phyloP scores from a whole-genome alignment of 768 basidiomycete genomes.

The Chlorophyllum brunneum region DNA sequence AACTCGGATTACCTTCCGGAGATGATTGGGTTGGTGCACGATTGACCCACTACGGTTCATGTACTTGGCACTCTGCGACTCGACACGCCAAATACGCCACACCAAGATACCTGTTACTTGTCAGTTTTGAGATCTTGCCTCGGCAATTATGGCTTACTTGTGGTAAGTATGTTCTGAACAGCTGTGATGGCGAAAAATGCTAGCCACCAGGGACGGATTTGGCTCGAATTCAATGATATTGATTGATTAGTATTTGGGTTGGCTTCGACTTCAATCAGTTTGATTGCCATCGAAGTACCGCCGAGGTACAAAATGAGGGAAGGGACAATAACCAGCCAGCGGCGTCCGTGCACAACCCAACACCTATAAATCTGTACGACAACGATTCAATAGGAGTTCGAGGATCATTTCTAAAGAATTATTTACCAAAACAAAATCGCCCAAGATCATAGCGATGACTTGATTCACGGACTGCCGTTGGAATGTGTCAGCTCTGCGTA shows the following conservation, averaged over 20 bases:
- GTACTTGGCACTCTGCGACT: conserved; percentile 4
- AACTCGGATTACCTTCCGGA: conserved; percentile 9
- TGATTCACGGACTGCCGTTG: conserved; percentile 5
- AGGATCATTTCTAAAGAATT: background rate
- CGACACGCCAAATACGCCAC: conserved; percentile 12
- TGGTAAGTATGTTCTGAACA: conserved; percentile 6
- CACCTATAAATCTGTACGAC: conserved; percentile 2
- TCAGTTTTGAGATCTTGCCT: background rate
- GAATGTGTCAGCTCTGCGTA: background rate
- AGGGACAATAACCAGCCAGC: conserved; percentile 5
- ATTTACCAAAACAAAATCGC: conserved; percentile 12
- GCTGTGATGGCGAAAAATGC: conserved; percentile 7
- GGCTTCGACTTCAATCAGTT: conserved; percentile 4
- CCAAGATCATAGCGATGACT: conserved; percentile 8
- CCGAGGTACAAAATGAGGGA: conserved; percentile 7
- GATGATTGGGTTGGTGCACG: background rate
- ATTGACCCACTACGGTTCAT: background rate
- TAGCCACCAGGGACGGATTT: conserved; percentile 3
- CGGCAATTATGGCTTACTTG: background rate
- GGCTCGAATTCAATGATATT: background rate
- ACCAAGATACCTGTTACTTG: background rate
- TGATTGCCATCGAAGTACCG: conserved; percentile 1
- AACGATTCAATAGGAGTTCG: background rate
- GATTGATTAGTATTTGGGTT: background rate
- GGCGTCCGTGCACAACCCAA: conserved; percentile 8